phyloP scores from a whole-genome alignment of 306 rosid genomes.

The Prunus mira region DNA sequence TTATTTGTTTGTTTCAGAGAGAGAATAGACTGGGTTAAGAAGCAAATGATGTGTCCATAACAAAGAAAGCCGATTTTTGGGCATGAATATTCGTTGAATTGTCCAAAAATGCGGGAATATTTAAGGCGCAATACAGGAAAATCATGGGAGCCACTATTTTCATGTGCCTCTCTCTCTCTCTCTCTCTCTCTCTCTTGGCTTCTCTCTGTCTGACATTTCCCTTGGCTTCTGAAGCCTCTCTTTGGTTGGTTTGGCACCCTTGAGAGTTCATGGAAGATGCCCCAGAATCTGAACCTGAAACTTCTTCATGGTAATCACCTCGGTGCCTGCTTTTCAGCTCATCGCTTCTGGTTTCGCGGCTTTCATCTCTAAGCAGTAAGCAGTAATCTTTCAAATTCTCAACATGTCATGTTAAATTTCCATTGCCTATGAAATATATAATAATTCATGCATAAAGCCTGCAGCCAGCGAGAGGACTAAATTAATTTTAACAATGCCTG shows the following conservation, averaged over 20 bases:
- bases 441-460: too few species aligned
- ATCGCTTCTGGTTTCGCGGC: constrained; percentile 30
- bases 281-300: constrained; percentile 26
- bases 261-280: constrained; percentile 35
- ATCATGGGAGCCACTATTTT: constrained; percentile 48
- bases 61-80: constrained; percentile 33
- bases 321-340: constrained; percentile 30
- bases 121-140: constrained; percentile 28
- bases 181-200: constrained; percentile 1
- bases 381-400: neutral
- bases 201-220: constrained; percentile 30
- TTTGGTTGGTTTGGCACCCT: constrained; percentile 21
- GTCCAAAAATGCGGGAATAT: constrained; percentile 15
- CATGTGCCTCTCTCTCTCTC: neutral
- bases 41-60: neutral
- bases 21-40: neutral
- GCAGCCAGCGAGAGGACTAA: too few species aligned
- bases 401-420: neutral
- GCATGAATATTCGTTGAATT: constrained; percentile 44
- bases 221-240: constrained; percentile 25
- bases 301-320: constrained; percentile 39
- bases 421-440: neutral
- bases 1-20: neutral
- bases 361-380: constrained; percentile 13
- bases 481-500: neutral